phyloP scores from a whole-genome alignment of 192 early-diverging fungal species.

The Backusella circina region DNA sequence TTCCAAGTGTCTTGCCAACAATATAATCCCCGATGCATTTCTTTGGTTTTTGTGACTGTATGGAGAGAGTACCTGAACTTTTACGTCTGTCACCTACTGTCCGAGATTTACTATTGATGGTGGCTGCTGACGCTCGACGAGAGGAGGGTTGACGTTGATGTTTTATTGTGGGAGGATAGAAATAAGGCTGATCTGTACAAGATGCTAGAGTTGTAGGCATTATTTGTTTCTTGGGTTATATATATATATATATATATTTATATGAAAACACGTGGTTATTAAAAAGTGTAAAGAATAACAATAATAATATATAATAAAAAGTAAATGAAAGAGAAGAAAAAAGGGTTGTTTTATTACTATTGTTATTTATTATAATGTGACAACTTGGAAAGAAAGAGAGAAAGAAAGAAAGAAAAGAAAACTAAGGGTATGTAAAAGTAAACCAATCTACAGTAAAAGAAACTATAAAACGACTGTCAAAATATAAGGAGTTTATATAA shows the following conservation, averaged over 20 bases:
- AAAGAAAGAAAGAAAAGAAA: not conserved
- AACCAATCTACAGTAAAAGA: not conserved
- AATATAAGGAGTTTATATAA: constrained; percentile 2
- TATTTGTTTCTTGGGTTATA: not conserved
- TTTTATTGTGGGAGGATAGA: not conserved
- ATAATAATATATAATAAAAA: not conserved
- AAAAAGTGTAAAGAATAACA: not conserved
- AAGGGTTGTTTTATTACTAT: not conserved
- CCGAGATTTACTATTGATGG: constrained; percentile 2
- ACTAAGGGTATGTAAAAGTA: not conserved
- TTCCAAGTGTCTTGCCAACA: constrained; percentile 48
- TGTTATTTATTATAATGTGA: not conserved
- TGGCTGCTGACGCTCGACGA: constrained; percentile 10
- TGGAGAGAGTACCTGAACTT: constrained; percentile 22
- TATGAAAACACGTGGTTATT: not conserved
- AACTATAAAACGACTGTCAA: not conserved
- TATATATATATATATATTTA: not conserved
- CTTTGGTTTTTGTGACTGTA: constrained; percentile 18
- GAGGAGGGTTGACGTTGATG: not conserved
- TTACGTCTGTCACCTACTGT: constrained; percentile 22
- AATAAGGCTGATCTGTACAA: not conserved
- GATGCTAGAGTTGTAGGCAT: constrained; percentile 12
- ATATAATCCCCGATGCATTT: constrained; percentile 44
- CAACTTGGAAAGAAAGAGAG: not conserved
- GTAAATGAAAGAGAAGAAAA: not conserved